phyloP scores from a whole-genome alignment of 2,329 filamentous ascomycete genomes.

The Colletotrichum australisinense region DNA sequence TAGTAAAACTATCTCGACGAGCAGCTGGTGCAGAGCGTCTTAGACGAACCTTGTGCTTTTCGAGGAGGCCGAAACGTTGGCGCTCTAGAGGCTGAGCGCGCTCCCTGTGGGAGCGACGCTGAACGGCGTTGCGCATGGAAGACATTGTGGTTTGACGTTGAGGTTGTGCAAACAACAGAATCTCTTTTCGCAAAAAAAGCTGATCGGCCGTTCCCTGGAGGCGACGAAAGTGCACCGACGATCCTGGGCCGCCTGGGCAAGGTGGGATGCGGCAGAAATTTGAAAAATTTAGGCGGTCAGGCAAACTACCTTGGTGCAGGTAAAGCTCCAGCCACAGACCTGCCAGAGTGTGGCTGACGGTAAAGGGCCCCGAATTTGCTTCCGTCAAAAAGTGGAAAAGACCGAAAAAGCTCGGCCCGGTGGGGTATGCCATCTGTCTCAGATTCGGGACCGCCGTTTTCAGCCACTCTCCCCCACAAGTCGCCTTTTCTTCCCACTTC shows the following conservation, averaged over 20 bases:
- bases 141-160: conserved; percentile 54
- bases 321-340: conserved; percentile 17
- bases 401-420: conserved; percentile 5
- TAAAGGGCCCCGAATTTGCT: background rate
- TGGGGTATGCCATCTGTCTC: conserved; percentile 1
- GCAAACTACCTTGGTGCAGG: background rate
- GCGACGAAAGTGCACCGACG: conserved; percentile 1
- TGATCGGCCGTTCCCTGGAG: background rate
- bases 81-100: conserved; percentile 88
- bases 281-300: conserved; percentile 38
- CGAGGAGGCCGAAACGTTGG: conserved; percentile 87
- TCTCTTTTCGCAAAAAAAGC: background rate
- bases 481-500: background rate
- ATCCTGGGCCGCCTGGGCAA: background rate
- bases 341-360: background rate
- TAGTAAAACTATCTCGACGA: background rate
- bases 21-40: background rate
- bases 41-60: conserved; percentile 86
- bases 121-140: conserved; percentile 70
- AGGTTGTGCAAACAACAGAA: background rate
- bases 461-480: conserved; percentile 5
- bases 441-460: background rate
- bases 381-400: background rate
- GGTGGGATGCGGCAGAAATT: conserved; percentile 37
- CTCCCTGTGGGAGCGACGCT: conserved; percentile 89